These are phyloP conservation scores for Penicillium hordei DNA, from an alignment of 2,329 filamentous ascomycete genomes.

Conservation along the genomic window DNA sequence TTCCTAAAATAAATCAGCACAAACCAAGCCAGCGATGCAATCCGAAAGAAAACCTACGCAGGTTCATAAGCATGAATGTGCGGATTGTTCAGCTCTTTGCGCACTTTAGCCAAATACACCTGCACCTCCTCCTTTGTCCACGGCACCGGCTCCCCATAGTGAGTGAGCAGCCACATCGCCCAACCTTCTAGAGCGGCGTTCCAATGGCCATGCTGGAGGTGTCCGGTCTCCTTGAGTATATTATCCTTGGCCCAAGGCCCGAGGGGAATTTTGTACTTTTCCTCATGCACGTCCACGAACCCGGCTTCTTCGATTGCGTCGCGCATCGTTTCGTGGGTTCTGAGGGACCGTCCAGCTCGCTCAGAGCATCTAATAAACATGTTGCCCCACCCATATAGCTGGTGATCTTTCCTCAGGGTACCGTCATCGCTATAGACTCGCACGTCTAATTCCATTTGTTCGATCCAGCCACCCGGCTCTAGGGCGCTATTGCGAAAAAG, in stretches of 20 bases:
- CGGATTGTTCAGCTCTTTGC: conserved; percentile 2
- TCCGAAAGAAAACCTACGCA: background rate
- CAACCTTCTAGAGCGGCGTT: conserved; percentile 30
- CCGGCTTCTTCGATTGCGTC: conserved; percentile 28
- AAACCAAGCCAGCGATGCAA: background rate
- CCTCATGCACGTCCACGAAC: conserved; percentile 33
- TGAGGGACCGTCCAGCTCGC: conserved; percentile 24
- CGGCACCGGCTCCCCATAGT: conserved; percentile 24
- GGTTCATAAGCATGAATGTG: conserved; percentile 4
- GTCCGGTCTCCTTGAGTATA: conserved; percentile 42
- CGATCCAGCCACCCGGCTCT: conserved; percentile 10
- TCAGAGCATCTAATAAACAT: conserved; percentile 25
- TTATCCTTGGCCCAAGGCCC: conserved; percentile 33
- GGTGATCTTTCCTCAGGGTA: conserved; percentile 5
- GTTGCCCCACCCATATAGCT: conserved; percentile 7
- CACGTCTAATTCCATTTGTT: conserved; percentile 14
- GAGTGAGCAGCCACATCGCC: conserved; percentile 32
- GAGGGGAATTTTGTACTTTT: conserved; percentile 29
- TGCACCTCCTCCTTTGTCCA: conserved; percentile 24
- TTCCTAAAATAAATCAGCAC: background rate
- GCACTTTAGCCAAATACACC: conserved; percentile 1
- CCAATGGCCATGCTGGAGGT: conserved; percentile 30
- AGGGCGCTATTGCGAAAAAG: background rate
- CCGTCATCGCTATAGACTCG: conserved; percentile 13
- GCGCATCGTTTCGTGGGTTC: conserved; percentile 27